These are phyloP conservation scores for Dryas integrifolia DNA, from an alignment of 331 rosid genomes.

Conservation along the genomic window DNA sequence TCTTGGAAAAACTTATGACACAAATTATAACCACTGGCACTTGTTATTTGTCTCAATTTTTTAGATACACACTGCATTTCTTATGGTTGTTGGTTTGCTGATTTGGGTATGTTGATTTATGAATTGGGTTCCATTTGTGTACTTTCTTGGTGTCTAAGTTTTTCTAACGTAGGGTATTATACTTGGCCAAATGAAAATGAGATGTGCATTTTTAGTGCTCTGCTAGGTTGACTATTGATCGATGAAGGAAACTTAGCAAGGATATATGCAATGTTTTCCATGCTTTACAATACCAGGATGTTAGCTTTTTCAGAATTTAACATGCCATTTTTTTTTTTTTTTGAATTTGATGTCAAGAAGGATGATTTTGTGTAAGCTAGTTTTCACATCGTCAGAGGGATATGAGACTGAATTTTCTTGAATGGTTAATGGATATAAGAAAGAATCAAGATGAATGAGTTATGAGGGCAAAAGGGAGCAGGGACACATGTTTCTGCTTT, in stretches of 20 bases:
- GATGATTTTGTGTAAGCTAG: not conserved
- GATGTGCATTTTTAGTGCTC: not conserved
- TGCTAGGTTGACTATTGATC: not conserved
- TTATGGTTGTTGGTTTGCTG: not conserved
- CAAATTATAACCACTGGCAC: not conserved
- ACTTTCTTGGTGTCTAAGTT: not conserved
- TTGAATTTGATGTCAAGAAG: not conserved
- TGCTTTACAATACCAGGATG: too few relatives aligned
- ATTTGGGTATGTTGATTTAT: not conserved
- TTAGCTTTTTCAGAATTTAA: too few relatives aligned
- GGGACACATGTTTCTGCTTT: not conserved
- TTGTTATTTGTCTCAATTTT: not conserved
- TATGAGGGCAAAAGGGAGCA: not conserved
- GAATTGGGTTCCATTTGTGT: not conserved
- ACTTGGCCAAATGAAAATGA: not conserved
- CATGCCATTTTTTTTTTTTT: too few relatives aligned
- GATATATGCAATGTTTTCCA: too few relatives aligned
- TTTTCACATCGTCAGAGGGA: not conserved
- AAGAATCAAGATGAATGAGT: not conserved
- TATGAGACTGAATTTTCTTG: not conserved
- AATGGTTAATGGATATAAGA: not conserved
- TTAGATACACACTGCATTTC: not conserved
- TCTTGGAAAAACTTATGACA: not conserved
- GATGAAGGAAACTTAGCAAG: not conserved
- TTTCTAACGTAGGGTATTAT: not conserved